A percentile compares a stretch with the other conserved stretches of the same genome.
phyloP scores from a whole-genome alignment of 2,329 filamentous ascomycete species.

The Aspergillus ochraceus region DNA sequence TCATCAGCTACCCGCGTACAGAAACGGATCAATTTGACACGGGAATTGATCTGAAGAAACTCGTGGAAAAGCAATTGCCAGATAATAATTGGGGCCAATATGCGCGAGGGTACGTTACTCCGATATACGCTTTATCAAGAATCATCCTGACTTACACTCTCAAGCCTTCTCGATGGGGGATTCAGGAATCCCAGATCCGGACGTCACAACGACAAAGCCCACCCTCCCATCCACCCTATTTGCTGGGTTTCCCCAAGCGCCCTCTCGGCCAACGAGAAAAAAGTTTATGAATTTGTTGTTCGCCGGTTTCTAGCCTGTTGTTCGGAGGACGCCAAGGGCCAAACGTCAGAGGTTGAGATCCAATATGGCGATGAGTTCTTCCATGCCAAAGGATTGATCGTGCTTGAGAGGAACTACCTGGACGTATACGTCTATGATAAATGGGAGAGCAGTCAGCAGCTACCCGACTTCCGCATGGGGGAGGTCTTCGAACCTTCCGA shows the following conservation, averaged over 20 bases:
- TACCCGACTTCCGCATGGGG: conserved; percentile 76
- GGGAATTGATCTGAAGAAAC: conserved; percentile 76
- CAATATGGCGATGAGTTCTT: conserved; percentile 82
- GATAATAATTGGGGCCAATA: conserved; percentile 77
- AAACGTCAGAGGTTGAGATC: conserved; percentile 81
- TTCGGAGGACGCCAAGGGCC: conserved; percentile 86
- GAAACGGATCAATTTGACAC: conserved; percentile 95
- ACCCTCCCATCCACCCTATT: conserved; percentile 95
- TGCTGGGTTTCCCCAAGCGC: conserved; percentile 69
- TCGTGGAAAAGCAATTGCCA: conserved; percentile 81
- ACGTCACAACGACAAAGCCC: conserved; percentile 90
- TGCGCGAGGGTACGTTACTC: conserved; percentile 58
- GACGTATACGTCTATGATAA: conserved; percentile 96
- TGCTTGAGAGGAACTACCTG: conserved; percentile 86
- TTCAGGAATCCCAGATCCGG: conserved; percentile 83
- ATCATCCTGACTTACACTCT: conserved; percentile 1
- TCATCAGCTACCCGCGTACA: conserved; percentile 95
- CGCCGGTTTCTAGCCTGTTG: conserved; percentile 94
- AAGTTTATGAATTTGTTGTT: conserved; percentile 88
- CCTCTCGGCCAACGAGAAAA: conserved; percentile 66
- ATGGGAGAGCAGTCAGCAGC: conserved; percentile 82
- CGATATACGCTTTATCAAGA: neutral
- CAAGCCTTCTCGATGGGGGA: conserved; percentile 66
- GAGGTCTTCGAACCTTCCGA: conserved; percentile 86
- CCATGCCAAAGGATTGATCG: conserved; percentile 76